phyloP scores from a whole-genome alignment of 2,329 filamentous ascomycete species.

The Ceratocystis eucalypticola region DNA sequence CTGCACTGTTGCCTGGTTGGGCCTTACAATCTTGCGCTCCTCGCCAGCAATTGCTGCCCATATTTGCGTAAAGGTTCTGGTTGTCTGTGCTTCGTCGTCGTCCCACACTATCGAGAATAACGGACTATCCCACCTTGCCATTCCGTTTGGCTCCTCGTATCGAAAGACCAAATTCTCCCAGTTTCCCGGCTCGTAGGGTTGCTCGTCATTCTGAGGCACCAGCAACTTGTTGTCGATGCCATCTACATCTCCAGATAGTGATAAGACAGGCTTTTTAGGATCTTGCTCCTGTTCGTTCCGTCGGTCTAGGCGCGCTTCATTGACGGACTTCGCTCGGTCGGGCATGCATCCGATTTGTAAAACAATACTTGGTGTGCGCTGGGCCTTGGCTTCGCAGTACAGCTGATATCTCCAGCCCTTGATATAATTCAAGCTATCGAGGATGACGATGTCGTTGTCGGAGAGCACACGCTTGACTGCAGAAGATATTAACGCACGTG shows the following conservation, averaged over 20 bases:
- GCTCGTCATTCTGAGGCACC: slow-evolving; percentile 23
- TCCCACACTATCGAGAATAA: slow-evolving; percentile 69
- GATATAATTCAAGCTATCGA: slow-evolving; percentile 76
- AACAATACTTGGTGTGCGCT: slow-evolving; percentile 61
- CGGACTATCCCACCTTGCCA: slow-evolving; percentile 74
- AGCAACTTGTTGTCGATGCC: slow-evolving; percentile 8
- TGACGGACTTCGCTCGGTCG: slow-evolving; percentile 43
- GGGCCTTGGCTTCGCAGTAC: slow-evolving; percentile 70
- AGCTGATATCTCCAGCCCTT: slow-evolving; percentile 82
- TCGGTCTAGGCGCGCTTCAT: slow-evolving; percentile 39
- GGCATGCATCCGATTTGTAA: slow-evolving; percentile 48
- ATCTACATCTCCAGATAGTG: neutral
- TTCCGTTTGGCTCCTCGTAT: slow-evolving; percentile 76
- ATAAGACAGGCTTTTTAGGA: too few species aligned
- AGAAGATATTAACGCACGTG: slow-evolving; percentile 59
- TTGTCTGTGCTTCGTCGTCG: slow-evolving; percentile 49
- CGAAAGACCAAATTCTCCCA: slow-evolving; percentile 71
- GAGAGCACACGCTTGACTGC: slow-evolving; percentile 65
- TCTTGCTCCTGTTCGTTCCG: neutral
- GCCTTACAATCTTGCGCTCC: slow-evolving; percentile 49
- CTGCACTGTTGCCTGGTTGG: slow-evolving; percentile 62
- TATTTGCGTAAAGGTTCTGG: slow-evolving; percentile 46
- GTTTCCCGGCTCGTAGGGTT: slow-evolving; percentile 42
- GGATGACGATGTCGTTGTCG: slow-evolving; percentile 61
- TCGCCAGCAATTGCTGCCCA: slow-evolving; percentile 62